Conservation (phyloP, 2,329 filamentous ascomycete species). For the Arachnopeziza araneosa region DNA sequence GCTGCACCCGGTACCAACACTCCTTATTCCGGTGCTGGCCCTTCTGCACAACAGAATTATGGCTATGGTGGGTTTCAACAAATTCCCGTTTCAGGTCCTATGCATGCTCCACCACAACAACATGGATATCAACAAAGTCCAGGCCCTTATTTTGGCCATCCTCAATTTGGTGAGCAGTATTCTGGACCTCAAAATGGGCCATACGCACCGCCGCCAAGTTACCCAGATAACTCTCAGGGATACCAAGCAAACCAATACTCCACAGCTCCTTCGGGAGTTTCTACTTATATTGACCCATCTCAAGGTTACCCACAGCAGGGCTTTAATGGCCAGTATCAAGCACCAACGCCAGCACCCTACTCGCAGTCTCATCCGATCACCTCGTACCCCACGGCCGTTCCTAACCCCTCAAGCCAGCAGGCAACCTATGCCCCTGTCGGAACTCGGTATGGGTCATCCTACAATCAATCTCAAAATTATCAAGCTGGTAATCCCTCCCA, state of each 20-base stretch:
- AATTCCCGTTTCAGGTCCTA: slow-evolving; percentile 19
- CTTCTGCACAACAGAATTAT: slow-evolving; percentile 31
- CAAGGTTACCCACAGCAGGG: slow-evolving; percentile 25
- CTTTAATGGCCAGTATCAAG: slow-evolving; percentile 22
- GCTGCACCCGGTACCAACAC: slow-evolving; percentile 29
- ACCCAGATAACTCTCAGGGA: slow-evolving; percentile 20
- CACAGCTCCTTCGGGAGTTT: slow-evolving; percentile 14
- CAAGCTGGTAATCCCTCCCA: slow-evolving; percentile 21
- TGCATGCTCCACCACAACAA: slow-evolving; percentile 17
- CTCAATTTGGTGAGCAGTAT: slow-evolving; percentile 31
- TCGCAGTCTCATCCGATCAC: slow-evolving; percentile 12
- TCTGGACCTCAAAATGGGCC: slow-evolving; percentile 26
- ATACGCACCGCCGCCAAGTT: slow-evolving; percentile 24
- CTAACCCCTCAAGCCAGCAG: slow-evolving; percentile 17
- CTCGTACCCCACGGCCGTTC: slow-evolving; percentile 16
- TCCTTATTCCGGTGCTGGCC: slow-evolving; percentile 28
- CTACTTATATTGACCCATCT: slow-evolving; percentile 19
- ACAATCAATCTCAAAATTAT: slow-evolving; percentile 24
- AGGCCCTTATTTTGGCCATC: slow-evolving; percentile 31
- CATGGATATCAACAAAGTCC: slow-evolving; percentile 28
- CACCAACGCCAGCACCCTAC: slow-evolving; percentile 17
- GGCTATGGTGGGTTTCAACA: slow-evolving; percentile 30
- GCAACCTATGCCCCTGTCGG: slow-evolving; percentile 15
- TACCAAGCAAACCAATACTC: slow-evolving; percentile 24
- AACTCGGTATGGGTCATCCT: slow-evolving; percentile 18